Conservation (phyloP, 768 basidiomycete genomes). For the Russula griseocarnosa region DNA sequence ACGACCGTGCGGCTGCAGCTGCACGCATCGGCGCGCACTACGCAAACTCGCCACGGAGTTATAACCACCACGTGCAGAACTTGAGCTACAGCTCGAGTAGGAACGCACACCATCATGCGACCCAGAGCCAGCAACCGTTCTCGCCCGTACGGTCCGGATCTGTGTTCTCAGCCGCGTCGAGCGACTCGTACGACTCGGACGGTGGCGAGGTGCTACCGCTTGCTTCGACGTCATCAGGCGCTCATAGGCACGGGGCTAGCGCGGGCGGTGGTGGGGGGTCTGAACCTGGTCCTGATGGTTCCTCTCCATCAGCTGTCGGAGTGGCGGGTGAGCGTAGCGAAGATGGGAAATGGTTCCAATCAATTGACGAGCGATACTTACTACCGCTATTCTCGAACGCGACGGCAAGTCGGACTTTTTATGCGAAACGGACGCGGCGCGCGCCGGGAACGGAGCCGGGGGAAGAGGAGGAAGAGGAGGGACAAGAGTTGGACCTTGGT, state of each 20-base stretch:
- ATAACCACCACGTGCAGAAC: conserved; percentile 58
- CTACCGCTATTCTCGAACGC: conserved; percentile 91
- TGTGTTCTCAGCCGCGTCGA: conserved; percentile 67
- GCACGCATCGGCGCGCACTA: conserved; percentile 59
- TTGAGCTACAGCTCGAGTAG: neutral
- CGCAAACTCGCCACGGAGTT: conserved; percentile 37
- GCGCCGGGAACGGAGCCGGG: conserved; percentile 31
- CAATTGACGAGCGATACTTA: conserved; percentile 90
- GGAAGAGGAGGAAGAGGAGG: conserved; percentile 30
- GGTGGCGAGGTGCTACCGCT: conserved; percentile 72
- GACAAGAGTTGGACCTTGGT: conserved; percentile 35
- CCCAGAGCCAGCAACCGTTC: neutral
- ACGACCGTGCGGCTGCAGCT: conserved; percentile 34
- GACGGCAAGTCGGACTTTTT: conserved; percentile 81
- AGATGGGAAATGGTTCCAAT: conserved; percentile 94
- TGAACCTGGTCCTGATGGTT: conserved; percentile 10
- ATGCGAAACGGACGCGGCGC: conserved; percentile 67
- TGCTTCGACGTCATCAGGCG: conserved; percentile 46
- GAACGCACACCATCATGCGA: conserved; percentile 5
- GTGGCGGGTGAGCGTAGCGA: conserved; percentile 37
- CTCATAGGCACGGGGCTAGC: neutral
- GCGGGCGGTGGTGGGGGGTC: neutral
- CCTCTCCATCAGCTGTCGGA: conserved; percentile 7
- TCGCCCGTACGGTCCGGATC: conserved; percentile 32
- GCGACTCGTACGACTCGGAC: conserved; percentile 76